A percentile compares a stretch with the other conserved stretches of the same genome.
Evolutionary conservation across 495 filamentous ascomycete genomes (phyloP).

Genomic region (Tuber indicum): DNA sequence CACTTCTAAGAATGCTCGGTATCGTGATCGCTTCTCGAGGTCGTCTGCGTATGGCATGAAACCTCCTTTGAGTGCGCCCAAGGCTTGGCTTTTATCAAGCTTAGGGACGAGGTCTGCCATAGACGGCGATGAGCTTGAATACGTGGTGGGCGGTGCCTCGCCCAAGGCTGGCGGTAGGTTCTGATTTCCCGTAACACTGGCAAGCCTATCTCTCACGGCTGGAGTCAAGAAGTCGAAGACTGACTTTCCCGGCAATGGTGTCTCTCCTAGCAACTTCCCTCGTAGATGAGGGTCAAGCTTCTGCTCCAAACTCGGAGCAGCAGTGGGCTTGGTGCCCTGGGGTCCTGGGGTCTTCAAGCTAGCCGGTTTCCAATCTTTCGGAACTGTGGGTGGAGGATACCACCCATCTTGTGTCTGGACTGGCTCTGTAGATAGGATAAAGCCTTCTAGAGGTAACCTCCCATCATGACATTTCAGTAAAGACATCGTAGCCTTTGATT

Average conservation of each 20-base stretch:
- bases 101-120: slow-evolving; percentile 56
- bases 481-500: slow-evolving; percentile 52
- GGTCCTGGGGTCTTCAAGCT: slow-evolving; percentile 28
- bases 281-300: slow-evolving; percentile 71
- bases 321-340: slow-evolving; percentile 50
- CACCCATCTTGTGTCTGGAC: slow-evolving; percentile 53
- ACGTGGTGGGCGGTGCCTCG: slow-evolving; percentile 49
- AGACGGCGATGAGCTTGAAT: slow-evolving; percentile 22
- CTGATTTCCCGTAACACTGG: slow-evolving; percentile 62
- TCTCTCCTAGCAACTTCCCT: slow-evolving; percentile 75
- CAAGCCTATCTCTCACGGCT: slow-evolving; percentile 69
- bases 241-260: slow-evolving; percentile 79
- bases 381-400: slow-evolving; percentile 69
- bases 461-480: slow-evolving; percentile 84
- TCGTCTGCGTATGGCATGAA: slow-evolving; percentile 85
- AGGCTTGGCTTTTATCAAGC: slow-evolving; percentile 65
- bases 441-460: slow-evolving; percentile 76
- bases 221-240: slow-evolving; percentile 91
- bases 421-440: slow-evolving; percentile 59
- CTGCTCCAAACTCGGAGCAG: slow-evolving; percentile 51
- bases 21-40: slow-evolving; percentile 66
- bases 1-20: slow-evolving; percentile 71
- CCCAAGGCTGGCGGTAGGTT: slow-evolving; percentile 71
- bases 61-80: slow-evolving; percentile 68
- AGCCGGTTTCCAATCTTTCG: slow-evolving; percentile 67